phyloP scores from a whole-genome alignment of 139 green algal species.

The Chlamydomonas schloesseri region DNA sequence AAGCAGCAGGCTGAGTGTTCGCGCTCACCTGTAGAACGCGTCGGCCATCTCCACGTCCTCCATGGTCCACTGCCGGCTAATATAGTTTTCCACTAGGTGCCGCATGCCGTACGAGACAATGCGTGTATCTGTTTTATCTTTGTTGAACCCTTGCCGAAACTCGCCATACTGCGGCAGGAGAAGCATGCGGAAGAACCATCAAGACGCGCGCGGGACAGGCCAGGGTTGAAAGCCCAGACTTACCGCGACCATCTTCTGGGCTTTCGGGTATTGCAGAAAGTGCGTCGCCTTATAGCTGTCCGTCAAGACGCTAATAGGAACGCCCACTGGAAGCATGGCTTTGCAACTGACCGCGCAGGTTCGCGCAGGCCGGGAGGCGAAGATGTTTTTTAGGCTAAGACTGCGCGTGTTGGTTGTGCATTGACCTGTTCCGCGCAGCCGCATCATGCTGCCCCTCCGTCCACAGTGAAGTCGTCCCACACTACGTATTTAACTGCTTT shows the following conservation, averaged over 20 bases:
- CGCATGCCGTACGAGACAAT: constrained; percentile 86
- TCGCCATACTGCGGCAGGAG: constrained; percentile 84
- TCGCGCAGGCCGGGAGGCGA: neutral
- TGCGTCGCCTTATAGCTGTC: constrained; percentile 90
- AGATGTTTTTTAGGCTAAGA: neutral
- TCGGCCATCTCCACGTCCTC: constrained; percentile 84
- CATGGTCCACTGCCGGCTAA: constrained; percentile 84
- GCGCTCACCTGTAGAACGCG: constrained; percentile 78
- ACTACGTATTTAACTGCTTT: too few relatives aligned
- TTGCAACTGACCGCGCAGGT: neutral
- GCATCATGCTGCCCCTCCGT: too few relatives aligned
- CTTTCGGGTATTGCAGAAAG: constrained; percentile 81
- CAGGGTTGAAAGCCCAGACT: constrained; percentile 10
- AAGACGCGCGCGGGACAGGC: neutral
- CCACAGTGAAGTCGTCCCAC: too few relatives aligned
- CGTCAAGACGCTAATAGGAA: constrained; percentile 83
- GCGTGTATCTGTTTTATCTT: constrained; percentile 83
- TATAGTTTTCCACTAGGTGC: constrained; percentile 87
- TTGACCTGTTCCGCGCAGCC: too few relatives aligned
- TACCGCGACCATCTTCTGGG: constrained; percentile 86
- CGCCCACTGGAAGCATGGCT: constrained; percentile 16
- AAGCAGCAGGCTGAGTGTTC: neutral
- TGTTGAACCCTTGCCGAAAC: constrained; percentile 84
- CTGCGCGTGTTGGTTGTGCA: too few relatives aligned
- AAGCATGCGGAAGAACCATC: neutral